phyloP scores from a whole-genome alignment of 306 rosid species.

The Vicia faba region DNA sequence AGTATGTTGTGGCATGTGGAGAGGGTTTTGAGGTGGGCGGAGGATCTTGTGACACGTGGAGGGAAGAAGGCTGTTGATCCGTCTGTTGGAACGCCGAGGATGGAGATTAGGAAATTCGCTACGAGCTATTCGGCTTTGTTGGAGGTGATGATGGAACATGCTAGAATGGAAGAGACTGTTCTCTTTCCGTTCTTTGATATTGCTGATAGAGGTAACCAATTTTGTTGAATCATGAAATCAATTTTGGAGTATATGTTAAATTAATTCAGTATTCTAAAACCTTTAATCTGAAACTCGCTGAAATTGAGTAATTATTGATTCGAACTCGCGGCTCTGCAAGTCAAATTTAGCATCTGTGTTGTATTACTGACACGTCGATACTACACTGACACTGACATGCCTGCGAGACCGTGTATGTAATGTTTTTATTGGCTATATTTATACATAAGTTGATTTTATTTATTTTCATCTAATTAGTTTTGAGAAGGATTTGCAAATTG shows the following conservation, averaged over 20 bases:
- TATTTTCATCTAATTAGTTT: not conserved
- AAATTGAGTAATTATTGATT: too few species aligned
- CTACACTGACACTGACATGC: too few species aligned
- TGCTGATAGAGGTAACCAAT: slow-evolving; percentile 70
- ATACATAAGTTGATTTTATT: too few species aligned
- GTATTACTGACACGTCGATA: too few species aligned
- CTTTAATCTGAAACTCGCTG: too few species aligned
- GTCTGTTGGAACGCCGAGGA: slow-evolving; percentile 64
- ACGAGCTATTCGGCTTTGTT: slow-evolving; percentile 75
- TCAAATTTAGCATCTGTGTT: too few species aligned
- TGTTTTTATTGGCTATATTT: not conserved
- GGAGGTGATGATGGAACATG: slow-evolving; percentile 85
- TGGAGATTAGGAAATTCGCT: slow-evolving; percentile 78
- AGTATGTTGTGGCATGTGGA: slow-evolving; percentile 72
- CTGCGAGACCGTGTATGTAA: too few species aligned
- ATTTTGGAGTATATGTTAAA: too few species aligned
- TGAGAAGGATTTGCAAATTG: not conserved
- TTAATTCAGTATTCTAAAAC: too few species aligned
- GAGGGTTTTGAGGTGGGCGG: slow-evolving; percentile 76
- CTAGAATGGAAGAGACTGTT: slow-evolving; percentile 81
- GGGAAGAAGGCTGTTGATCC: slow-evolving; percentile 69
- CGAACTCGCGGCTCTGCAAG: too few species aligned
- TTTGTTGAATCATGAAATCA: not conserved
- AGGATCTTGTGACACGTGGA: slow-evolving; percentile 70
- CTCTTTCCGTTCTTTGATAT: slow-evolving; percentile 74